A percentile compares a stretch with the other conserved stretches of the same genome.
Evolutionary conservation across 495 filamentous ascomycete genomes (phyloP).

Genomic region (Aspergillus egyptiacus): DNA sequence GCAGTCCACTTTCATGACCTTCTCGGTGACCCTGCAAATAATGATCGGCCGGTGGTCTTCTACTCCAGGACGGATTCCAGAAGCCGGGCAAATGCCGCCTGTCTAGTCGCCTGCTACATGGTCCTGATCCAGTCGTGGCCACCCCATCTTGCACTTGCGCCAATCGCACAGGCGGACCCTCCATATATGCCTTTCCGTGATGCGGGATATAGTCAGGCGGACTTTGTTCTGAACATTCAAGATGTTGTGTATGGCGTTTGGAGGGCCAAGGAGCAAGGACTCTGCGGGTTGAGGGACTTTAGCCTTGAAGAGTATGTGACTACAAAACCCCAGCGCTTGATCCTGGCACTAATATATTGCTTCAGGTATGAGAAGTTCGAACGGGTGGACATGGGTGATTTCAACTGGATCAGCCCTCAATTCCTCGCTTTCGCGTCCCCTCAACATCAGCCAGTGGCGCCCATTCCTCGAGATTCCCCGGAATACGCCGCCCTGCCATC

Average conservation of each 20-base stretch:
- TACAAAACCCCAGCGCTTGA: not conserved
- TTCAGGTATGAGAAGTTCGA: slow-evolving; percentile 86
- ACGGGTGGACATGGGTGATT: slow-evolving; percentile 95
- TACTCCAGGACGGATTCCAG: slow-evolving; percentile 89
- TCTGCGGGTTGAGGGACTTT: slow-evolving; percentile 83
- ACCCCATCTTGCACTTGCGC: slow-evolving; percentile 95
- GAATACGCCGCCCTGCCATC: slow-evolving; percentile 66
- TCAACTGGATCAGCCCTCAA: slow-evolving; percentile 96
- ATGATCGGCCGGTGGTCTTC: slow-evolving; percentile 82
- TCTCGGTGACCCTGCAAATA: slow-evolving; percentile 76
- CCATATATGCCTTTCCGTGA: slow-evolving; percentile 98
- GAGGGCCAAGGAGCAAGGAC: slow-evolving; percentile 92
- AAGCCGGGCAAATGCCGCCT: slow-evolving; percentile 96
- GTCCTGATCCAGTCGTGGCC: slow-evolving; percentile 97
- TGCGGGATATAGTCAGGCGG: slow-evolving; percentile 96
- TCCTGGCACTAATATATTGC: slow-evolving; percentile 18
- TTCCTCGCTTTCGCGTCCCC: slow-evolving; percentile 97
- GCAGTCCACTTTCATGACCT: slow-evolving; percentile 93
- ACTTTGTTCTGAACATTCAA: slow-evolving; percentile 90
- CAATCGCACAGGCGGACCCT: slow-evolving; percentile 91
- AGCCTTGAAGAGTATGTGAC: slow-evolving; percentile 78
- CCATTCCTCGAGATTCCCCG: slow-evolving; percentile 63
- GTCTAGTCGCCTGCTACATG: slow-evolving; percentile 93
- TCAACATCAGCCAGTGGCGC: slow-evolving; percentile 67
- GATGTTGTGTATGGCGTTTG: slow-evolving; percentile 98